Evolutionary conservation across 805 yeast species (phyloP).

Genomic region (Kluyveromyces wickerhamii): DNA sequence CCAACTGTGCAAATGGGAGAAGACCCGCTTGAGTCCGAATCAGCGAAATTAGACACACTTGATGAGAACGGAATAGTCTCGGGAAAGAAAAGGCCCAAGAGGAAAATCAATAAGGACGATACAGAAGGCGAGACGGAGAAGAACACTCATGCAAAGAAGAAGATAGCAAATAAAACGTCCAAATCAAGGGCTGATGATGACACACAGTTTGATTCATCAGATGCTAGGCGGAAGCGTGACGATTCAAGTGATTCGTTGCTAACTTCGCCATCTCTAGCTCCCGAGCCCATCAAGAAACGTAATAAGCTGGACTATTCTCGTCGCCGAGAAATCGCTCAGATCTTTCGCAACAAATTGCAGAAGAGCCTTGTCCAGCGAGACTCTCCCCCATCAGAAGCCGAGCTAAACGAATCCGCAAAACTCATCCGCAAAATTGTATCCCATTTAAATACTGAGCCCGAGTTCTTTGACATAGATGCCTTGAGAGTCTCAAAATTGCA

Average conservation of each 20-base stretch:
- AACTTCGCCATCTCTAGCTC: not conserved
- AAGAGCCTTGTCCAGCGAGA: slow-evolving; percentile 27
- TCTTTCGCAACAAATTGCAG: slow-evolving; percentile 27
- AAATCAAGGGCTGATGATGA: not conserved
- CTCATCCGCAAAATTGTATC: slow-evolving; percentile 21
- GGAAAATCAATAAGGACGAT: slow-evolving; percentile 8
- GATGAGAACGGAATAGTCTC: not conserved
- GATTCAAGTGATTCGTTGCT: not conserved
- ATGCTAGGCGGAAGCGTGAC: slow-evolving; percentile 3
- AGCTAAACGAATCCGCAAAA: slow-evolving; percentile 21
- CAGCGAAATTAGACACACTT: not conserved
- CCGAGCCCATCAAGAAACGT: slow-evolving; percentile 8
- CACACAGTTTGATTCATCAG: not conserved
- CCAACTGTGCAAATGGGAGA: slow-evolving; percentile 18
- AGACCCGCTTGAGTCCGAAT: slow-evolving; percentile 18
- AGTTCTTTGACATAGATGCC: slow-evolving; percentile 26
- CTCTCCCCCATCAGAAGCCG: slow-evolving; percentile 19
- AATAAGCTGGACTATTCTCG: slow-evolving; percentile 21
- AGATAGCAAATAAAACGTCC: not conserved
- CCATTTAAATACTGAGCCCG: slow-evolving; percentile 19
- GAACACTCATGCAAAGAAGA: not conserved
- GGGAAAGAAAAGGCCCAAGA: slow-evolving; percentile 10
- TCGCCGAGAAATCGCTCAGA: slow-evolving; percentile 21
- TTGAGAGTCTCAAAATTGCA: slow-evolving; percentile 25
- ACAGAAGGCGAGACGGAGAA: not conserved